Conservation (phyloP, 2,329 filamentous ascomycete genomes). For the Verticillium isaacii region DNA sequence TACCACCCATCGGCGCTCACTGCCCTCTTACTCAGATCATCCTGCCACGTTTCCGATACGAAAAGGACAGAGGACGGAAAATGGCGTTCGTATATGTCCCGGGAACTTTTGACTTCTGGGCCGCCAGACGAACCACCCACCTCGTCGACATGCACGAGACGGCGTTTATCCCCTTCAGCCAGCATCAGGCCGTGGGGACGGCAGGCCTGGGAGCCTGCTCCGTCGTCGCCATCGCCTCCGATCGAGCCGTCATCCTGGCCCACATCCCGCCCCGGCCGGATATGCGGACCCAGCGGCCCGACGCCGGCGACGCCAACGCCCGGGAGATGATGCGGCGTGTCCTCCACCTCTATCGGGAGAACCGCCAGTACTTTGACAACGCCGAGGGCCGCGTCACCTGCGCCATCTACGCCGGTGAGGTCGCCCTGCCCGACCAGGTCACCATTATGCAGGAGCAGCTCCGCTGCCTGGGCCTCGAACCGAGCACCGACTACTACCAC, state of each 20-base stretch:
- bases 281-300: not conserved
- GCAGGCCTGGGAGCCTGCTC: not conserved
- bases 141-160: not conserved
- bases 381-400: not conserved
- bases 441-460: not conserved
- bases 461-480: not conserved
- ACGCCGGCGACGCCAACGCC: not conserved
- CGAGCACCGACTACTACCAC: not conserved
- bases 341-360: not conserved
- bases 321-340: not conserved
- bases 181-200: not conserved
- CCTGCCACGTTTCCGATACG: too few species aligned
- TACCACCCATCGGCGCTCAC: too few species aligned
- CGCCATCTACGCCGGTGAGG: not conserved
- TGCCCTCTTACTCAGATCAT: too few species aligned
- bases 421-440: not conserved
- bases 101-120: not conserved
- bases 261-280: not conserved
- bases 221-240: slow-evolving; percentile 44
- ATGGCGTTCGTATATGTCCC: not conserved
- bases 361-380: not conserved
- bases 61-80: not conserved
- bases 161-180: not conserved
- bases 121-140: not conserved
- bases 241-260: not conserved